A percentile compares a stretch with the other conserved stretches of the same genome.
phyloP scores from a whole-genome alignment of 257 asterid genomes.

The Solanum pennellii region DNA sequence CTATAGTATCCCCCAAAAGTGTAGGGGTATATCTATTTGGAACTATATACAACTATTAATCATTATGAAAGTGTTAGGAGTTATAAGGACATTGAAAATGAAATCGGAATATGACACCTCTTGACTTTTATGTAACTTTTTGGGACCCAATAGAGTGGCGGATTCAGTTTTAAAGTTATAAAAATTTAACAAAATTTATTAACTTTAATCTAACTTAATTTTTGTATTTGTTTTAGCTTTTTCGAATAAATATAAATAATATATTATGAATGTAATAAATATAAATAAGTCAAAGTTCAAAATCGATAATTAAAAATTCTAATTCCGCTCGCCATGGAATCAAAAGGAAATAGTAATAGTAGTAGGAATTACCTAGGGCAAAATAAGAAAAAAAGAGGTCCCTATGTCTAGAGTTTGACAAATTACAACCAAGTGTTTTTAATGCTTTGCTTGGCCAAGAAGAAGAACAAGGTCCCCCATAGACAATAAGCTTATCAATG shows the following conservation, averaged over 20 bases:
- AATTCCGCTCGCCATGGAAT: background rate
- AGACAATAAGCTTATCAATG: background rate
- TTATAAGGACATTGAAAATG: background rate
- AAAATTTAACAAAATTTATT: accelerated
- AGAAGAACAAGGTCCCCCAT: background rate
- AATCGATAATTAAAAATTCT: background rate
- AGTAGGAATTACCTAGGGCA: background rate
- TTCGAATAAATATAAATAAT: background rate
- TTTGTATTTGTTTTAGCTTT: background rate
- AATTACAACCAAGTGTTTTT: background rate
- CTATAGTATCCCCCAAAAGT: background rate
- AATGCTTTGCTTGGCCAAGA: background rate
- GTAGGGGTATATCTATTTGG: background rate
- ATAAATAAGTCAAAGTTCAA: background rate
- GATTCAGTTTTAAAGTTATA: background rate
- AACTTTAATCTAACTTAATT: background rate
- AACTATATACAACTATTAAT: background rate
- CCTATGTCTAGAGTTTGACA: background rate
- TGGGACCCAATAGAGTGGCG: background rate
- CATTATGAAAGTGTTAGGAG: background rate
- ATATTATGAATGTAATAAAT: background rate
- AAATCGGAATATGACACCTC: background rate
- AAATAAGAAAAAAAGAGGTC: background rate
- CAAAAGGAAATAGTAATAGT: background rate
- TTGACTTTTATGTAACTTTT: background rate